phyloP scores from a whole-genome alignment of 768 basidiomycete genomes.

The Kwoniella mangroviensis region DNA sequence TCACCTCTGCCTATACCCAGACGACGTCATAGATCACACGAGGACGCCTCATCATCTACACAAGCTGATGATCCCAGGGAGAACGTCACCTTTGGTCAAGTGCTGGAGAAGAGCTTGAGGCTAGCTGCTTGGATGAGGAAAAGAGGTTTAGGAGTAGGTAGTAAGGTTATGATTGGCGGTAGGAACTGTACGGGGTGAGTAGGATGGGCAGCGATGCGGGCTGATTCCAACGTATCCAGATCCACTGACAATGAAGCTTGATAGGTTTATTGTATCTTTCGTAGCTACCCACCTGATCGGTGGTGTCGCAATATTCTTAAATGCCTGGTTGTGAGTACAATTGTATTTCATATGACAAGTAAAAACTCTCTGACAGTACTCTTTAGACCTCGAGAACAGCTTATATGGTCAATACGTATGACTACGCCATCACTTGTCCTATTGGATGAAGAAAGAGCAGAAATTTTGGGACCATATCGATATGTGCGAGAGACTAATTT shows the following conservation, averaged over 20 bases:
- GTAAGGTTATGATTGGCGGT: slow-evolving; percentile 46
- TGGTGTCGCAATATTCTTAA: slow-evolving; percentile 42
- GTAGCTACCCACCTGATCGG: slow-evolving; percentile 50
- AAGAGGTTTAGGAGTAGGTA: slow-evolving; percentile 42
- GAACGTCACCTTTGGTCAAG: slow-evolving; percentile 34
- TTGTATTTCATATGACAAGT: too few relatives aligned
- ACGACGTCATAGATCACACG: background rate
- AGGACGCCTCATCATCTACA: background rate
- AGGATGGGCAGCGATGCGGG: too few relatives aligned
- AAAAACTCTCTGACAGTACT: background rate
- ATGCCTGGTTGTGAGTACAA: slow-evolving; percentile 51
- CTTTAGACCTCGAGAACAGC: slow-evolving; percentile 20
- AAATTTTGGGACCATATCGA: slow-evolving; percentile 23
- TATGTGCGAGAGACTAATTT: slow-evolving; percentile 24
- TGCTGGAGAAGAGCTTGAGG: slow-evolving; percentile 27
- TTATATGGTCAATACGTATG: slow-evolving; percentile 25
- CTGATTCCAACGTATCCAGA: too few relatives aligned
- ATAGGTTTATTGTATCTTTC: slow-evolving; percentile 45
- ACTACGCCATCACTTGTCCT: slow-evolving; percentile 38
- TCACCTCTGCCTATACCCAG: slow-evolving; percentile 21
- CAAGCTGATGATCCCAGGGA: slow-evolving; percentile 20
- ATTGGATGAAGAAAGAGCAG: slow-evolving; percentile 39
- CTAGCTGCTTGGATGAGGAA: slow-evolving; percentile 42
- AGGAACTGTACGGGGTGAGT: slow-evolving; percentile 46
- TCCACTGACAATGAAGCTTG: background rate